Conservation (phyloP, 2,329 filamentous ascomycete genomes). For the Remersonia thermophila region DNA sequence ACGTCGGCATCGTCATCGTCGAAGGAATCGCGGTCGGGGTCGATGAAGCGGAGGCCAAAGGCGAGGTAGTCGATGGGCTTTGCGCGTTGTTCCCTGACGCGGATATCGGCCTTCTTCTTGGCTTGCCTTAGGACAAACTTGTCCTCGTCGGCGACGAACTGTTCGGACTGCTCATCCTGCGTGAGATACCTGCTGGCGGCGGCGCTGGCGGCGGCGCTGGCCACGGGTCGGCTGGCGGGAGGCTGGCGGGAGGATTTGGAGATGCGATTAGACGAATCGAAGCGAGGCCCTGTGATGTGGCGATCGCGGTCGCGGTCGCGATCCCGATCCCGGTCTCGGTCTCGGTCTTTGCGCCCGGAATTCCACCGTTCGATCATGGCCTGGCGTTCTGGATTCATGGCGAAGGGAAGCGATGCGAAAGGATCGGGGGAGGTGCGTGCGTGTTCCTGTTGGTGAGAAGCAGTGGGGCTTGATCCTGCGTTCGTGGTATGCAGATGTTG, state of each 20-base stretch:
- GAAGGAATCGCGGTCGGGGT: conserved; percentile 70
- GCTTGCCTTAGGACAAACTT: conserved; percentile 91
- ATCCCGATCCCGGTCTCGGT: conserved; percentile 23
- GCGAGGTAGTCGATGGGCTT: conserved; percentile 90
- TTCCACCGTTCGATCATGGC: conserved; percentile 40
- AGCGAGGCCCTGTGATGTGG: conserved; percentile 43
- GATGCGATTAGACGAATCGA: conserved; percentile 43
- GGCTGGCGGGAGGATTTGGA: conserved; percentile 34
- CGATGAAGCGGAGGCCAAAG: conserved; percentile 79
- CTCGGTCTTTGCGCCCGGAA: conserved; percentile 23
- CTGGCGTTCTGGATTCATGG: conserved; percentile 43
- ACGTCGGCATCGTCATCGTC: conserved; percentile 71
- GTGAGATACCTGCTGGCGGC: conserved; percentile 40
- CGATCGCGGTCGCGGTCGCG: conserved; percentile 37
- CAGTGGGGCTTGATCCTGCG: too few relatives aligned
- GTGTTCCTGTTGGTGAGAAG: too few relatives aligned
- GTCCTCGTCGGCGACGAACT: conserved; percentile 91
- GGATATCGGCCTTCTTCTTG: conserved; percentile 95
- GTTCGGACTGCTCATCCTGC: conserved; percentile 63
- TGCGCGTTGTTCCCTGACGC: conserved; percentile 80
- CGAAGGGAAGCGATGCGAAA: conserved; percentile 8
- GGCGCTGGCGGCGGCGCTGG: conserved; percentile 18
- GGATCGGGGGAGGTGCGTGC: too few relatives aligned
- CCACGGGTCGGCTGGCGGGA: conserved; percentile 14
- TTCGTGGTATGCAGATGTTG: too few relatives aligned